Percentiles rank a stretch among this genome's conserved stretches.
These are phyloP conservation scores for Aureococcus anophagefferens DNA, from an alignment of 108 stramenopile species.

Conservation along the genomic window DNA sequence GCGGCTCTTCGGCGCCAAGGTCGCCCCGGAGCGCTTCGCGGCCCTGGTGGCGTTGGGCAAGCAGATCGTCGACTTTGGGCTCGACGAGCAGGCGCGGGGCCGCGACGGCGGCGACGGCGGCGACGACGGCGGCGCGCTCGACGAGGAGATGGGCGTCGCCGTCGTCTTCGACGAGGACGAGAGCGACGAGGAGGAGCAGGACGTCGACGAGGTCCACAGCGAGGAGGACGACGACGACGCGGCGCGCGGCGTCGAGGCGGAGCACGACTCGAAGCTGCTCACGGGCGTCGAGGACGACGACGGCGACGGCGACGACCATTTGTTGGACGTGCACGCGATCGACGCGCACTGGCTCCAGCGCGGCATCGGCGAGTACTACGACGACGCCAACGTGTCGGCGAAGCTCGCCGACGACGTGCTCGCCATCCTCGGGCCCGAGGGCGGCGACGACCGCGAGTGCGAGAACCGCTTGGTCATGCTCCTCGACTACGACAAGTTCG, in stretches of 20 bases:
- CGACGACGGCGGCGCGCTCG: slow-evolving; percentile 46
- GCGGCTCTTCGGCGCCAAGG: slow-evolving; percentile 59
- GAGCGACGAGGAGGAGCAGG: slow-evolving; percentile 70
- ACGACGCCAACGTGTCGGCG: slow-evolving; percentile 77
- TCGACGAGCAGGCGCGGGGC: slow-evolving; percentile 20
- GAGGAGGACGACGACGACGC: slow-evolving; percentile 61
- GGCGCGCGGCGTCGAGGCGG: slow-evolving; percentile 60
- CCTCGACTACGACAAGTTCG: slow-evolving; percentile 89
- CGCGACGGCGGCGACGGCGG: slow-evolving; percentile 27
- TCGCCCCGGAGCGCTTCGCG: slow-evolving; percentile 58
- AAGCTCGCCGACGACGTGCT: slow-evolving; percentile 70
- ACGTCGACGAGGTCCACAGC: slow-evolving; percentile 54
- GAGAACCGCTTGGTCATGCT: slow-evolving; percentile 87
- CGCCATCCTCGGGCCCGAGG: slow-evolving; percentile 37
- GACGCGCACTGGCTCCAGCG: slow-evolving; percentile 91
- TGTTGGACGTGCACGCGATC: slow-evolving; percentile 81
- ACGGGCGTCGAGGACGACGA: slow-evolving; percentile 50
- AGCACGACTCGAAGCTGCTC: slow-evolving; percentile 3
- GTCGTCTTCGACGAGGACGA: slow-evolving; percentile 88
- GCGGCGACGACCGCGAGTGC: slow-evolving; percentile 68
- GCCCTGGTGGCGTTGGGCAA: slow-evolving; percentile 73
- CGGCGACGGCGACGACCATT: slow-evolving; percentile 22
- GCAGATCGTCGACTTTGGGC: slow-evolving; percentile 70
- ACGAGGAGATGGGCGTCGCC: slow-evolving; percentile 93
- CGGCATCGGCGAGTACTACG: slow-evolving; percentile 64